Base-by-base conservation (phyloP, 176 grass and related monocot genomes). In the Aegilops speltoides region DNA sequence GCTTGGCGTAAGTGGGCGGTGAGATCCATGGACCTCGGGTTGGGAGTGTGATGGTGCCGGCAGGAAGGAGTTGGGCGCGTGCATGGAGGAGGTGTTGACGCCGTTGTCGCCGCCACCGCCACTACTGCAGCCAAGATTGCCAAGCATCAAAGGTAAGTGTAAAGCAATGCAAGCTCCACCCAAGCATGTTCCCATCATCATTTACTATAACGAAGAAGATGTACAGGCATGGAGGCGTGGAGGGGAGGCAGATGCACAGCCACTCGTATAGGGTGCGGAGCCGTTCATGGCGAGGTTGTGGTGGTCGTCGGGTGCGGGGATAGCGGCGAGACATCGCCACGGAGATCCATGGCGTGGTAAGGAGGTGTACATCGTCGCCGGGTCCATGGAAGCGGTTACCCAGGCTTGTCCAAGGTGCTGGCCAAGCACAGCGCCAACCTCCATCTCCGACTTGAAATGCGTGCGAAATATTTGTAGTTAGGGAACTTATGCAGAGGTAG, bases 221-320 rank as follows among this genome's bases (percentile, higher is more conserved):
- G 37, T 48, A 15, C 14, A 50, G 46, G 46, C 54, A 90, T 87
- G 64, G 77, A 90, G 4, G 59, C 6, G 7, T 89, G 85, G 91
- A 85, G 20, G 6, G 82, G 23, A 60, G 68, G 64, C 88, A 93
- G 10, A 64, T 93, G 38, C 91, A 93, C 2, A 38, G 36, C 10
- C 91, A 93, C 82, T 89, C 88, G 13, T 93, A 93, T 79, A 73
- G 91, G 0, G 26, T 85, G 13, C 85, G 1, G 88, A 87, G 8
- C 20, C 81, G 0, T 85, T 90, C 11, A 0, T 0, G 77, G 12
- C 73, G 52, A 90, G 38, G 85, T 87, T 17, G 83, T 86, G 17
- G 87, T 92, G 16, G 6, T 92, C 4, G 80, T 84, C 15, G 87
- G 91, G 10, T 83, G 48, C 60, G 34, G 36, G 0, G 8, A 12